Base-by-base conservation (phyloP, 2,329 filamentous ascomycete species). In the Corynespora cassiicola region DNA sequence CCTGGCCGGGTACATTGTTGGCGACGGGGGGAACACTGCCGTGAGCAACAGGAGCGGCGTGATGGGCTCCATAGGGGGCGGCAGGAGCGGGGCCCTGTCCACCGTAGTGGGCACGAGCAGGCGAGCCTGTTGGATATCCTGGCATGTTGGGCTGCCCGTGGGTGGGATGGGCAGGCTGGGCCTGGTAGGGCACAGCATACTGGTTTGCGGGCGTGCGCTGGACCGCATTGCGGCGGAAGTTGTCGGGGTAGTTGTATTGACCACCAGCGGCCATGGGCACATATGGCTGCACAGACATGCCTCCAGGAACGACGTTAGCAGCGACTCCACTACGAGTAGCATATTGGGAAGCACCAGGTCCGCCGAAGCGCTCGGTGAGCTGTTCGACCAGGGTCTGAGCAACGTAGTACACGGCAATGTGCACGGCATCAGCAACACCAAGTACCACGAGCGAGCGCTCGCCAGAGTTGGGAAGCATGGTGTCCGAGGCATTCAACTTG, bases 221-320 rank as follows among this genome's bases (percentile, higher is more conserved):
- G 30, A 81, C 75, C 31, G 80, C 74, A 49, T 87, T 84, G 44
- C 88, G 86, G 50, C 89, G 84, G 66, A 81, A 95, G 68, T 88
- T 89, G 39, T 97, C 92, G 28, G 90, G 86, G 59, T 91, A 88
- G 39, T 91, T 91, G 66, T 91, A 97, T 68, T 92, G 91, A 53
- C 94, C 94, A 41, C 90, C 89, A 39, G 90, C 89, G 18, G 92
- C 88, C 69, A 96, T 91, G 32, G 94, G 94, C 40, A 90, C 88
- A 68, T 99, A 99, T 5, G 94, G 94, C n/a, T 97, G 90, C 32
- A 99, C 94, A 70, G 97, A 94, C 90, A 99, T 96, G 46, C 94
- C 94, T 44, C 94, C 94, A 15, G 94, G 94, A 11, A 97, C 90
- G 21, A 92, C 90, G 34, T 92, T 92, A 41, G 92, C 90, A 33